Conservation (phyloP, 2,329 filamentous ascomycete species). For the Metarhizium anisopliae region DNA sequence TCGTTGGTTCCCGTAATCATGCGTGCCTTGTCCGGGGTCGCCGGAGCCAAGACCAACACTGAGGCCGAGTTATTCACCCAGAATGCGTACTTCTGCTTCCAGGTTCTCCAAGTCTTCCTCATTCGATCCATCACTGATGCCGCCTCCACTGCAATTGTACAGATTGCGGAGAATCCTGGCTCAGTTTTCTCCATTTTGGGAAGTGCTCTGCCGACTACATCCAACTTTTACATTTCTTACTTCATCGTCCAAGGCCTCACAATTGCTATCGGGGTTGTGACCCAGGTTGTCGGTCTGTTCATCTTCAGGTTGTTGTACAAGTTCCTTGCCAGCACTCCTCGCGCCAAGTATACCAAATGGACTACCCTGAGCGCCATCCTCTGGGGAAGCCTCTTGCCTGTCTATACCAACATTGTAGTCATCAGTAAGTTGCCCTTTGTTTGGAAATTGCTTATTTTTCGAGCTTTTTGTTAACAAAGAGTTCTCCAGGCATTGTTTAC, state of each 20-base stretch:
- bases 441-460: slow-evolving; percentile 7
- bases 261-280: slow-evolving; percentile 62
- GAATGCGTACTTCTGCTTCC: slow-evolving; percentile 85
- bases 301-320: slow-evolving; percentile 60
- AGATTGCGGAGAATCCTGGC: slow-evolving; percentile 55
- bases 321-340: slow-evolving; percentile 65
- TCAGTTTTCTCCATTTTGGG: slow-evolving; percentile 58
- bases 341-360: slow-evolving; percentile 71
- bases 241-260: slow-evolving; percentile 79
- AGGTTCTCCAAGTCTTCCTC: slow-evolving; percentile 89
- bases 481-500: slow-evolving; percentile 55
- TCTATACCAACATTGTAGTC: slow-evolving; percentile 65
- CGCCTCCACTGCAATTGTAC: slow-evolving; percentile 57
- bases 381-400: slow-evolving; percentile 70
- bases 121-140: slow-evolving; percentile 75
- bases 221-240: slow-evolving; percentile 90
- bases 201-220: slow-evolving; percentile 65
- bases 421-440: slow-evolving; percentile 41
- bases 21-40: slow-evolving; percentile 62
- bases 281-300: slow-evolving; percentile 58
- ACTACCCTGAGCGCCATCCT: slow-evolving; percentile 57
- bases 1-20: slow-evolving; percentile 62
- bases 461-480: slow-evolving; percentile 1
- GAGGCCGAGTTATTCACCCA: slow-evolving; percentile 82
- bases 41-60: slow-evolving; percentile 71